phyloP scores from a whole-genome alignment of 2,329 filamentous ascomycete genomes.

The Helminthosporium solani region DNA sequence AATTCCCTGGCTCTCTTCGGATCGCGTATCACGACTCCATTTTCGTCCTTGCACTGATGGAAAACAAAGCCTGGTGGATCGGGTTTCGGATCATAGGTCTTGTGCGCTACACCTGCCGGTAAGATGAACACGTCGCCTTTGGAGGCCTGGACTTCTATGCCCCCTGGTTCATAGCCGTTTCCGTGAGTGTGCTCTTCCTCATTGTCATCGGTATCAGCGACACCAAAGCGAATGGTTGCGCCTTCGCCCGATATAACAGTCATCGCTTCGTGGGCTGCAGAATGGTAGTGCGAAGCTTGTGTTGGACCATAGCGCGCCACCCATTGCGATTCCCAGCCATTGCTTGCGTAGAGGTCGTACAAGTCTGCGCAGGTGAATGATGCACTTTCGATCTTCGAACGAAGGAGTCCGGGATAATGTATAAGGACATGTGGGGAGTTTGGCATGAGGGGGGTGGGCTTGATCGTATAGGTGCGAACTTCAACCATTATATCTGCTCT shows the following conservation, averaged over 20 bases:
- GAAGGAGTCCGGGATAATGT: conserved; percentile 52
- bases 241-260: conserved; percentile 54
- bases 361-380: conserved; percentile 33
- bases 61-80: conserved; percentile 40
- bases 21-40: conserved; percentile 13
- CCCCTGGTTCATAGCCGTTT: conserved; percentile 48
- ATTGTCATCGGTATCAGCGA: conserved; percentile 50
- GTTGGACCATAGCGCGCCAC: conserved; percentile 58
- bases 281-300: conserved; percentile 60
- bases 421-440: conserved; percentile 49
- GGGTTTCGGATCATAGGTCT: conserved; percentile 51
- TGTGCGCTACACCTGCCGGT: conserved; percentile 58
- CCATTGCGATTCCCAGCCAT: conserved; percentile 58
- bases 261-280: conserved; percentile 59
- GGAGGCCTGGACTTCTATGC: conserved; percentile 50
- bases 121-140: conserved; percentile 61
- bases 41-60: conserved; percentile 47
- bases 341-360: conserved; percentile 49
- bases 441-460: conserved; percentile 43
- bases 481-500: conserved; percentile 9
- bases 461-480: conserved; percentile 24
- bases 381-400: conserved; percentile 18
- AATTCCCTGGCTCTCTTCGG: conserved; percentile 38
- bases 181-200: conserved; percentile 46
- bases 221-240: conserved; percentile 57